Percentiles rank a stretch among this genome's conserved stretches.
Evolutionary conservation across 2,329 filamentous ascomycete genomes (phyloP).

Genomic region (Trichoderma cornu-damae): DNA sequence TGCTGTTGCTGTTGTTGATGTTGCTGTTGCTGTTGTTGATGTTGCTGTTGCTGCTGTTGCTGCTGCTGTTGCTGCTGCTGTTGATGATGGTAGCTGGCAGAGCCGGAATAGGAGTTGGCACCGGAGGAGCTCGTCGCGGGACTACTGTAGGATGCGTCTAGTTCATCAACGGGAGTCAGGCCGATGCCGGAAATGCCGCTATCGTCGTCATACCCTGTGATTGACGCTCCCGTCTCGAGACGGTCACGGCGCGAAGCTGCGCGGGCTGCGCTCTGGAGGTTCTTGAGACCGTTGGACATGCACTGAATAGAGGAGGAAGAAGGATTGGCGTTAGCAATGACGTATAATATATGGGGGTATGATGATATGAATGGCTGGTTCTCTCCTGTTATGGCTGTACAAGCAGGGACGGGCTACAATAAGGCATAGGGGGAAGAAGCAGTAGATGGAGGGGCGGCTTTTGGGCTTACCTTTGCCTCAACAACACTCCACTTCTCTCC

Average conservation of each 20-base stretch:
- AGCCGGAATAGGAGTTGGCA: slow-evolving; percentile 38
- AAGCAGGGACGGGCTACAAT: not conserved
- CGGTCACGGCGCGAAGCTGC: slow-evolving; percentile 62
- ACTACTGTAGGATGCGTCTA: slow-evolving; percentile 53
- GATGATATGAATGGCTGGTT: not conserved
- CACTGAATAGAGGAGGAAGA: slow-evolving; percentile 47
- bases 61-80: slow-evolving; percentile 28
- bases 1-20: slow-evolving; percentile 29
- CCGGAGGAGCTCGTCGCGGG: slow-evolving; percentile 46
- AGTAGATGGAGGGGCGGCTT: not conserved
- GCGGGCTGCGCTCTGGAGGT: slow-evolving; percentile 65
- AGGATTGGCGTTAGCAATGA: slow-evolving; percentile 18
- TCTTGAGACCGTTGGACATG: slow-evolving; percentile 79
- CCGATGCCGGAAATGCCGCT: slow-evolving; percentile 62
- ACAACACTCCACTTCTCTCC: slow-evolving; percentile 80
- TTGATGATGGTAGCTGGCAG: slow-evolving; percentile 28
- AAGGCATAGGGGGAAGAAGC: not conserved
- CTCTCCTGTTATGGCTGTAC: not conserved
- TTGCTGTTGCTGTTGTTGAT: slow-evolving; percentile 27
- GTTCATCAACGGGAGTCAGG: slow-evolving; percentile 55
- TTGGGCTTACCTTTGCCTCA: slow-evolving; percentile 52
- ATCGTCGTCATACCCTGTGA: slow-evolving; percentile 59
- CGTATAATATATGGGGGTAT: not conserved
- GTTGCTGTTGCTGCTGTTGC: slow-evolving; percentile 26
- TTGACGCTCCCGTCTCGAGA: slow-evolving; percentile 38